Conservation (phyloP, 2,329 filamentous ascomycete genomes). For the Neoascochyta sp. region DNA sequence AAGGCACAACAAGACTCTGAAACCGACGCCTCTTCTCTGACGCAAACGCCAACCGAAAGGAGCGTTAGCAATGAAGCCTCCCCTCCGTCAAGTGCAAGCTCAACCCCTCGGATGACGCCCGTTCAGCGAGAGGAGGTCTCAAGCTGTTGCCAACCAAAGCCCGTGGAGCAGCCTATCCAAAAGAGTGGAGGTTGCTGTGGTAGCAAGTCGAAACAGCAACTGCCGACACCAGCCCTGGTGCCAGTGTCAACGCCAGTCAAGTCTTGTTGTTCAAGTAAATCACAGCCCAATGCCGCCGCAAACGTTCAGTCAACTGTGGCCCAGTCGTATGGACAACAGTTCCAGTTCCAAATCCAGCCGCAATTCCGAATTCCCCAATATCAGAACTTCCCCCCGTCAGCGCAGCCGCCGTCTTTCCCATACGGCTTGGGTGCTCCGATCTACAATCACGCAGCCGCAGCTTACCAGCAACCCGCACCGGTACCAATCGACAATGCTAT, state of each 20-base stretch:
- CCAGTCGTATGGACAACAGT: slow-evolving; percentile 15
- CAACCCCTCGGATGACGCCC: slow-evolving; percentile 34
- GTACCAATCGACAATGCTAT: slow-evolving; percentile 26
- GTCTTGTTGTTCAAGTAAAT: slow-evolving; percentile 31
- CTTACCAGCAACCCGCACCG: slow-evolving; percentile 30
- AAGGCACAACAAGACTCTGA: slow-evolving; percentile 30
- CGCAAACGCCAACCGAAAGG: slow-evolving; percentile 31
- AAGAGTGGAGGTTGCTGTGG: slow-evolving; percentile 29
- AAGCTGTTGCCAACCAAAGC: slow-evolving; percentile 34
- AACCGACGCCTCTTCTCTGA: slow-evolving; percentile 31
- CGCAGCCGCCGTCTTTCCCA: slow-evolving; percentile 15
- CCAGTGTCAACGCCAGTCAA: slow-evolving; percentile 16
- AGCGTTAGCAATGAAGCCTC: slow-evolving; percentile 34
- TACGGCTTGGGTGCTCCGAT: slow-evolving; percentile 33
- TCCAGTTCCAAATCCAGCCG: slow-evolving; percentile 18
- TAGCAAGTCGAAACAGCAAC: slow-evolving; percentile 17
- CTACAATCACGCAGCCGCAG: slow-evolving; percentile 32
- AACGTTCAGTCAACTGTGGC: slow-evolving; percentile 6
- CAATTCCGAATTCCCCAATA: slow-evolving; percentile 21
- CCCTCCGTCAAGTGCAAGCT: slow-evolving; percentile 36
- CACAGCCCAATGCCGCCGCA: slow-evolving; percentile 7
- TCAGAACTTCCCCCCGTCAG: slow-evolving; percentile 16
- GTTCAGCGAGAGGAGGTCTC: slow-evolving; percentile 25
- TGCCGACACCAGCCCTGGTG: slow-evolving; percentile 5
- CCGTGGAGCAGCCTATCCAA: slow-evolving; percentile 10